A percentile compares a stretch with the other conserved stretches of the same genome.
phyloP scores from a whole-genome alignment of 176 grass and related monocot species.

The Lolium rigidum region DNA sequence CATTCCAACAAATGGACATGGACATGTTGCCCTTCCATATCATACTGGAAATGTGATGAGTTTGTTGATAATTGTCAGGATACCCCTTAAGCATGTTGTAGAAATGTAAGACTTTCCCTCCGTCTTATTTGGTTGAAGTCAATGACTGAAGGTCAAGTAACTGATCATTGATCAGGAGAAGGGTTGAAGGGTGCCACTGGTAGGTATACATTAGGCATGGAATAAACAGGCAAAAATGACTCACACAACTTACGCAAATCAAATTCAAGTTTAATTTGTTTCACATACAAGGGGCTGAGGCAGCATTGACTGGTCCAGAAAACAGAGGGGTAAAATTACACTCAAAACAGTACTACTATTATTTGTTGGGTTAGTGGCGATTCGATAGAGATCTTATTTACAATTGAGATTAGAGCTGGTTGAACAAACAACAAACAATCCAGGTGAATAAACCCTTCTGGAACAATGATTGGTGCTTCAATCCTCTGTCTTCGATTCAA shows the following conservation, averaged over 20 bases:
- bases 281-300: neutral
- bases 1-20: neutral
- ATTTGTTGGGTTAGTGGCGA: neutral
- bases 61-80: neutral
- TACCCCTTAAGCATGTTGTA: neutral
- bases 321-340: neutral
- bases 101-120: neutral
- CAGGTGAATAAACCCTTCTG: slow-evolving; percentile 31
- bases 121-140: neutral
- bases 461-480: slow-evolving; percentile 50
- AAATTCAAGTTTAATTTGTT: slow-evolving; percentile 13
- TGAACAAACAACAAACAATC: slow-evolving; percentile 15
- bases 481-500: slow-evolving; percentile 41
- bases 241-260: neutral
- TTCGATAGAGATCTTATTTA: slow-evolving; percentile 11
- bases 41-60: neutral
- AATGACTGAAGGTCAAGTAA: slow-evolving; percentile 1
- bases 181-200: neutral
- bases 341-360: neutral
- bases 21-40: neutral
- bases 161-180: neutral
- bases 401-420: neutral
- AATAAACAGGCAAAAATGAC: neutral
- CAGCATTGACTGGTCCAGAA: slow-evolving; percentile 2
- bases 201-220: neutral